Conservation (phyloP, 139 green algal species). For the Zygnema circumcarinatum region DNA sequence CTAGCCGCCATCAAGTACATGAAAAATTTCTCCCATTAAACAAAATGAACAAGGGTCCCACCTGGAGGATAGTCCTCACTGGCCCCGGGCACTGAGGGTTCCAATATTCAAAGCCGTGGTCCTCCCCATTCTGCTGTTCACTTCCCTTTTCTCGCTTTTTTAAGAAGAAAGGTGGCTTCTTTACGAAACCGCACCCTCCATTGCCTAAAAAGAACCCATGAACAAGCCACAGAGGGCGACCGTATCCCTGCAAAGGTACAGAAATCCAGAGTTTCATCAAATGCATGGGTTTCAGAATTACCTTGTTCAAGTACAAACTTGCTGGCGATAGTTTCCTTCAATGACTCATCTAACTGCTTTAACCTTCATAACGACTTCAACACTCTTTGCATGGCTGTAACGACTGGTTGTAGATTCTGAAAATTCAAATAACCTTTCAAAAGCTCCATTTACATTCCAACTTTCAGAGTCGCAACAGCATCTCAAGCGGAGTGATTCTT, state of each 20-base stretch:
- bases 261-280: neutral
- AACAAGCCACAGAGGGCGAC: constrained; percentile 49
- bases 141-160: neutral
- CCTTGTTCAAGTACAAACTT: too few relatives aligned
- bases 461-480: too few relatives aligned
- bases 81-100: neutral
- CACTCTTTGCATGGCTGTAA: too few relatives aligned
- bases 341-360: neutral
- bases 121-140: neutral
- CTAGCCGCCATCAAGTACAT: too few relatives aligned
- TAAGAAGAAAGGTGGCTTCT: constrained; percentile 57
- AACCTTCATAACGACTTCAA: too few relatives aligned
- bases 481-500: too few relatives aligned
- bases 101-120: neutral
- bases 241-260: constrained; percentile 23
- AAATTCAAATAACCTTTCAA: too few relatives aligned
- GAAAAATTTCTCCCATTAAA: too few relatives aligned
- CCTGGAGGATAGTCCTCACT: neutral
- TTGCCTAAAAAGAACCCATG: constrained; percentile 56
- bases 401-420: too few relatives aligned
- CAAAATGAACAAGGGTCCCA: too few relatives aligned
- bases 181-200: constrained; percentile 54
- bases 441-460: too few relatives aligned
- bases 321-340: neutral
- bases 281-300: too few relatives aligned